These are phyloP conservation scores for Dactylorhiza incarnata DNA, from an alignment of 106 monocot species.

Conservation along the genomic window DNA sequence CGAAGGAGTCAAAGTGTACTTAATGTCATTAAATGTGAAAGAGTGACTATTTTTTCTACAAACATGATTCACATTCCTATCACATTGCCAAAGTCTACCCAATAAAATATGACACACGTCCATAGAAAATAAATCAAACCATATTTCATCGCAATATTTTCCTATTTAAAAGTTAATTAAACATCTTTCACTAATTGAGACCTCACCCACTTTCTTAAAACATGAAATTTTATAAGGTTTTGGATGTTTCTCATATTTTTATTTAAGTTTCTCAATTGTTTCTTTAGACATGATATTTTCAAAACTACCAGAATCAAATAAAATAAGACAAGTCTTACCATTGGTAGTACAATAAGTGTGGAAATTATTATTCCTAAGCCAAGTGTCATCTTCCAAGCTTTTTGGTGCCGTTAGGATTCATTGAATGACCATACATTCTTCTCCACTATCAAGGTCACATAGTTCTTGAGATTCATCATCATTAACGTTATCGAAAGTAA, in stretches of 20 bases:
- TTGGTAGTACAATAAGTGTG: background rate
- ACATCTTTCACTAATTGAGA: too few relatives aligned
- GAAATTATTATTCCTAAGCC: background rate
- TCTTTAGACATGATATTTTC: constrained; percentile 2
- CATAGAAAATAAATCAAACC: too few relatives aligned
- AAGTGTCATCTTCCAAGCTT: constrained; percentile 5
- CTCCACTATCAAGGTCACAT: background rate
- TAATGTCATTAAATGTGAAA: too few relatives aligned
- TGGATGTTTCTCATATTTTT: background rate
- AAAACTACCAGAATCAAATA: background rate
- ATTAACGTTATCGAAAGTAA: too few relatives aligned
- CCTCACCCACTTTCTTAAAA: constrained; percentile 5
- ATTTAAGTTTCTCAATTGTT: background rate
- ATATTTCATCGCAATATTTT: too few relatives aligned
- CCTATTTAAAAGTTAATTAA: background rate
- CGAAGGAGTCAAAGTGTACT: too few relatives aligned
- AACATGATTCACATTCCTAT: too few relatives aligned
- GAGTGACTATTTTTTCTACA: too few relatives aligned
- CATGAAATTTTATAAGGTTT: constrained; percentile 7
- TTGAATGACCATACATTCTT: background rate
- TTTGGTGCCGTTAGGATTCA: too few relatives aligned
- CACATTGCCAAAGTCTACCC: too few relatives aligned
- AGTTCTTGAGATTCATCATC: background rate
- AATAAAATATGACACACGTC: too few relatives aligned
- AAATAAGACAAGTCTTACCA: constrained; percentile 1